These are phyloP conservation scores for Xylaria sp. DNA, from an alignment of 2,329 filamentous ascomycete genomes.

Conservation along the genomic window DNA sequence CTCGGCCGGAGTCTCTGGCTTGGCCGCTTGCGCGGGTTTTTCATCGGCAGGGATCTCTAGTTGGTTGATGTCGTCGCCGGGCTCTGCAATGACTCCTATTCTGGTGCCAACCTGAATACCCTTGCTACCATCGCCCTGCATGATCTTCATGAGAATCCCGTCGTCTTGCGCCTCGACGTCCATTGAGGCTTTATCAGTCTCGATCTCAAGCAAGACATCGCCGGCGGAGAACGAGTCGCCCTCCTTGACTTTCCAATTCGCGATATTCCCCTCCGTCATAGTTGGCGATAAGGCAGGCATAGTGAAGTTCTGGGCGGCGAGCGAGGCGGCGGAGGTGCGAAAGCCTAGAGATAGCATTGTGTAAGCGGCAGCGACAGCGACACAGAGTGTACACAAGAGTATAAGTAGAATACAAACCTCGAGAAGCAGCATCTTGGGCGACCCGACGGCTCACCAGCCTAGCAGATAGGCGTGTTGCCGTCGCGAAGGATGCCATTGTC, in stretches of 20 bases:
- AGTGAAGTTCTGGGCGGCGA: conserved; percentile 85
- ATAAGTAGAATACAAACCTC: conserved; percentile 62
- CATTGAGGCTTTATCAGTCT: conserved; percentile 95
- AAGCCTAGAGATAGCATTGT: conserved; percentile 62
- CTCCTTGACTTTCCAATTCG: conserved; percentile 87
- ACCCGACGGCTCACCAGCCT: conserved; percentile 67
- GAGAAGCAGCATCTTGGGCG: conserved; percentile 63
- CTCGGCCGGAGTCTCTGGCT: conserved; percentile 45
- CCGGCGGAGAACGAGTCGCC: conserved; percentile 84
- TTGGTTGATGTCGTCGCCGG: conserved; percentile 79
- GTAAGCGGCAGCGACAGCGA: conserved; percentile 16
- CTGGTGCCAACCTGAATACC: conserved; percentile 79
- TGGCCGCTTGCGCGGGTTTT: conserved; percentile 55
- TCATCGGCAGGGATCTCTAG: conserved; percentile 82
- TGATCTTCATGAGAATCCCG: conserved; percentile 86
- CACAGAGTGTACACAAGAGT: not conserved
- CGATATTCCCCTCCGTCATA: conserved; percentile 94
- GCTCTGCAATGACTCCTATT: conserved; percentile 85
- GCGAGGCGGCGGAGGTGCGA: conserved; percentile 68
- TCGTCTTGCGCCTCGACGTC: conserved; percentile 94
- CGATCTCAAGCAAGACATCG: conserved; percentile 90
- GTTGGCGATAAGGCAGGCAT: conserved; percentile 94
- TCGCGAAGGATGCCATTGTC: conserved; percentile 74
- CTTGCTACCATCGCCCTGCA: conserved; percentile 78
- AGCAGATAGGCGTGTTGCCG: conserved; percentile 72